Evolutionary conservation across 78 protist genomes (phyloP).

Genomic region (Isochrysis galbana): DNA sequence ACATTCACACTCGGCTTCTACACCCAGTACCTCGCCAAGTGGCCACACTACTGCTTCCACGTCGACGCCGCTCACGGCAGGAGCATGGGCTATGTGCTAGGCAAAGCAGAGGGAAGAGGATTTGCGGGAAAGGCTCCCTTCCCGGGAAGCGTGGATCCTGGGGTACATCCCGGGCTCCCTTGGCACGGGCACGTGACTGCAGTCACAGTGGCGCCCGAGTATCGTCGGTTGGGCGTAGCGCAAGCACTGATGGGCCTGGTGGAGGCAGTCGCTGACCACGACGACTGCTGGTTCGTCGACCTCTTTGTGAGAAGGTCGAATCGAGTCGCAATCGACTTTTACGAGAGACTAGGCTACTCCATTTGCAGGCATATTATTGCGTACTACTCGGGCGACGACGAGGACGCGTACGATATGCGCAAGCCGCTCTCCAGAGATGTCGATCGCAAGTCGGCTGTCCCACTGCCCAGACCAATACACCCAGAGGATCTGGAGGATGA

Average conservation of each 20-base stretch:
- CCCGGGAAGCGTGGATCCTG: too few relatives aligned
- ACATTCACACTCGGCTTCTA: slow-evolving; percentile 88
- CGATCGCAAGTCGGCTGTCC: slow-evolving; percentile 75
- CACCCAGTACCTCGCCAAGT: slow-evolving; percentile 80
- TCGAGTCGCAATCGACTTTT: slow-evolving; percentile 87
- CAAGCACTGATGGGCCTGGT: slow-evolving; percentile 81
- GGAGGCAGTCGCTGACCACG: slow-evolving; percentile 82
- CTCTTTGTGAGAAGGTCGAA: slow-evolving; percentile 92
- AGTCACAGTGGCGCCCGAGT: slow-evolving; percentile 92
- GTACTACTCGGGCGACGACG: slow-evolving; percentile 89
- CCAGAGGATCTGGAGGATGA: neutral
- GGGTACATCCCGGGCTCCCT: slow-evolving; percentile 79
- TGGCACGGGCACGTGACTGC: slow-evolving; percentile 99
- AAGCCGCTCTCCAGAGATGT: slow-evolving; percentile 83
- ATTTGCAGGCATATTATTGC: slow-evolving; percentile 83
- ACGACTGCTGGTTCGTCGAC: slow-evolving; percentile 93
- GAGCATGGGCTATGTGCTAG: neutral
- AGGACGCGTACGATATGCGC: slow-evolving; percentile 77
- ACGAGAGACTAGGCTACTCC: slow-evolving; percentile 81
- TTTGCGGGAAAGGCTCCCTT: slow-evolving; percentile 44
- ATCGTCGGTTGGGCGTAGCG: slow-evolving; percentile 62
- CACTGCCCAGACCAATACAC: slow-evolving; percentile 31
- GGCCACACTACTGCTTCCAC: slow-evolving; percentile 82
- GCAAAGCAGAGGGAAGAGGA: neutral
- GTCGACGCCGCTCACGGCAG: neutral